Evolutionary conservation across 106 monocot species (phyloP), one percentile per base, ranked within the genome.

Genomic region (Phalaenopsis aphrodite): DNA sequence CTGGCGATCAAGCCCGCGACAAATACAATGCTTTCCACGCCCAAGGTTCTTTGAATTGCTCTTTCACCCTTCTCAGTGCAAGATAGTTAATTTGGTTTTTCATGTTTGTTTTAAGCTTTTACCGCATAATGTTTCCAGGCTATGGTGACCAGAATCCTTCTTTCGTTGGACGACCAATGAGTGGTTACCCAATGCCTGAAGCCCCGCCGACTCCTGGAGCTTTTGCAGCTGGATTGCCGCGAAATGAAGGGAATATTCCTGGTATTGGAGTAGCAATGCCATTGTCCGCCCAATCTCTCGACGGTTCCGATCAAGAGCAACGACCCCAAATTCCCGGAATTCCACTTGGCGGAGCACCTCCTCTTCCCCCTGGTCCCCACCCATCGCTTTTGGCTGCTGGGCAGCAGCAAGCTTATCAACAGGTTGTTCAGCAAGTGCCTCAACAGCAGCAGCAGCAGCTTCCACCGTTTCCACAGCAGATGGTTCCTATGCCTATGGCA

Each of bases 281-380:
- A 18, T 48, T 99, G 5, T 83, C 92, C 69, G 71, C 82, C 48
- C 84, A 81, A 72, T 81, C 87, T 30, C 77, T 84, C 12, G 94
- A 92, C 80, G 90, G 90, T 18, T 84, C 92, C 39, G 94, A 99
- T 81, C 90, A 89, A 78, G 92, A 93, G 24, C 90, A 84, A 77
- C 82, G 92, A 46, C 90, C 83, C 61, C 61, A 83, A 38, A 87
- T 90, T 81, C 90, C 92, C 1, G 84, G 85, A 74, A 47, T 91
- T 85, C n/a, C 85, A 41, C 85, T 87, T 77, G 72, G 78, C 55
- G 87, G 82, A 39, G 93, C 91, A 71, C 98, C 98, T 56, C 98
- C 98, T 73, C 92, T 99, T 79, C 98, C 98, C 55, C 98, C 94
- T 0, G 98, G 98, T 16, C 98, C 94, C 8, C 98, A 94, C 87